Evolutionary conservation across 768 basidiomycete genomes (phyloP).

Genomic region (Ramaria sp.): DNA sequence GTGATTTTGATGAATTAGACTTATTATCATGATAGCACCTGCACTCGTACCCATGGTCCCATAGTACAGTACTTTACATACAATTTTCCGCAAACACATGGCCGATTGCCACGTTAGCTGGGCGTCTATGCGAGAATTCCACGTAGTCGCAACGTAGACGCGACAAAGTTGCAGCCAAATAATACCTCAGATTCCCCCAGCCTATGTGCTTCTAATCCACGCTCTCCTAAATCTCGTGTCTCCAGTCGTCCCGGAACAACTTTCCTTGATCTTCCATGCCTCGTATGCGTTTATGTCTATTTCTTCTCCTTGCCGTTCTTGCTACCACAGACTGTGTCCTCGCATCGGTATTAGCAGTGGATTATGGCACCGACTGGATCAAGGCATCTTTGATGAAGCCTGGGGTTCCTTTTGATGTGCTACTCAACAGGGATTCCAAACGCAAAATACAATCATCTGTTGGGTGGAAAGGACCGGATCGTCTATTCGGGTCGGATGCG

Average conservation of each 20-base stretch:
- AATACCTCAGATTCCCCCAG: neutral
- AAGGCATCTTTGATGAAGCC: slow-evolving; percentile 95
- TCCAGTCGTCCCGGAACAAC: neutral
- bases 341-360: slow-evolving; percentile 85
- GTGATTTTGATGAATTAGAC: neutral
- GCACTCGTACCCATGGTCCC: neutral
- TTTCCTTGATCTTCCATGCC: neutral
- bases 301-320: neutral
- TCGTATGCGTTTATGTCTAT: neutral
- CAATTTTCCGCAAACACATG: neutral
- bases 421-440: slow-evolving; percentile 95
- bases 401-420: slow-evolving; percentile 88
- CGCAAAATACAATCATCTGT: slow-evolving; percentile 87
- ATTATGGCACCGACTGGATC: slow-evolving; percentile 97
- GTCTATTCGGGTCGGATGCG: slow-evolving; percentile 85
- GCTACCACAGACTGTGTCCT: slow-evolving; percentile 24
- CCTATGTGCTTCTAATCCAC: neutral
- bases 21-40: neutral
- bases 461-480: slow-evolving; percentile 84
- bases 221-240: neutral
- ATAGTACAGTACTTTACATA: too few species aligned
- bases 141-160: slow-evolving; percentile 3
- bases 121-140: neutral
- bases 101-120: neutral
- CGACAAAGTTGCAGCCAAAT: neutral